A percentile compares a stretch with the other conserved stretches of the same genome.
Evolutionary conservation across 2,329 filamentous ascomycete genomes (phyloP).

Genomic region (Claviceps paspali): DNA sequence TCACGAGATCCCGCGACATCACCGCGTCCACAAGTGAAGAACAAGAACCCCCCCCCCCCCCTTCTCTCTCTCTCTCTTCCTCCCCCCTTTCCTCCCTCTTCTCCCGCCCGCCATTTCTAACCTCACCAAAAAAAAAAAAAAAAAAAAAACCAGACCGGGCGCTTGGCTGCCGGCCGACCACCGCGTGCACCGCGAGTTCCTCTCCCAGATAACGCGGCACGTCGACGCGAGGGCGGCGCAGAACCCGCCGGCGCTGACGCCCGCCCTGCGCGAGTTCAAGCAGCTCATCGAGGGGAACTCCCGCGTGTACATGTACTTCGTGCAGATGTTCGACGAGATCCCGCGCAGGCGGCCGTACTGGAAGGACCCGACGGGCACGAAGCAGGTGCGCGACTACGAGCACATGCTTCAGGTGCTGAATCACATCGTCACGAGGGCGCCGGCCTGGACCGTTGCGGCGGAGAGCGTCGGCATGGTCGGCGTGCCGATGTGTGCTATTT

Average conservation of each 20-base stretch:
- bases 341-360: slow-evolving; percentile 44
- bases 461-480: slow-evolving; percentile 36
- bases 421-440: slow-evolving; percentile 35
- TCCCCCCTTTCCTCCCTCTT: too few relatives aligned
- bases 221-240: too few relatives aligned
- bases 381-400: slow-evolving; percentile 48
- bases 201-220: slow-evolving; percentile 38
- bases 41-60: neutral
- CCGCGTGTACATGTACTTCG: slow-evolving; percentile 51
- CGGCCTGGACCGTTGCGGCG: slow-evolving; percentile 37
- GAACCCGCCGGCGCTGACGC: slow-evolving; percentile 36
- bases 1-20: slow-evolving; percentile 33
- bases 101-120: too few relatives aligned
- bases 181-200: slow-evolving; percentile 46
- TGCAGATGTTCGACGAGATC: slow-evolving; percentile 53
- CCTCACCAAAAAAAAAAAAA: too few relatives aligned
- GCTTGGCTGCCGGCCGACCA: slow-evolving; percentile 50
- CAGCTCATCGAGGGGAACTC: slow-evolving; percentile 48
- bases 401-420: slow-evolving; percentile 55
- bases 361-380: slow-evolving; percentile 44
- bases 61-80: neutral
- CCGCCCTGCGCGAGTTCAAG: slow-evolving; percentile 49
- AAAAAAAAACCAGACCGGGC: slow-evolving; percentile 31
- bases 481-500: slow-evolving; percentile 36
- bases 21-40: slow-evolving; percentile 30